Percentiles rank a stretch among this genome's conserved stretches.
phyloP scores from a whole-genome alignment of 805 yeast genomes.

The Starmerella ratchasimensis region DNA sequence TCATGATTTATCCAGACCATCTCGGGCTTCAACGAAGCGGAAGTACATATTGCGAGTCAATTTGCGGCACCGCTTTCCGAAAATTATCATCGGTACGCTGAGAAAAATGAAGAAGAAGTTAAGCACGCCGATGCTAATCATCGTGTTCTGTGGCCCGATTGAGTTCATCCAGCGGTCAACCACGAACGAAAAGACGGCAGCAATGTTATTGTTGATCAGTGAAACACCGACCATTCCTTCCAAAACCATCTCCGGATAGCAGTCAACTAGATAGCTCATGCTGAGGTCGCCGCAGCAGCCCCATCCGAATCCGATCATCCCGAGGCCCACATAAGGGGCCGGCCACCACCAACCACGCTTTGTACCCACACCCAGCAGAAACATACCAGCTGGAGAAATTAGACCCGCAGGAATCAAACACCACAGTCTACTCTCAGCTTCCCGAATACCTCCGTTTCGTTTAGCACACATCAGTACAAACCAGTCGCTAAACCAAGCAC shows the following conservation, averaged over 20 bases:
- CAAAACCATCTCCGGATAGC: constrained; percentile 40
- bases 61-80: constrained; percentile 30
- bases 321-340: constrained; percentile 41
- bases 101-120: constrained; percentile 32
- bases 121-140: constrained; percentile 39
- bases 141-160: constrained; percentile 42
- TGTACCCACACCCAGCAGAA: constrained; percentile 55
- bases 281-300: constrained; percentile 37
- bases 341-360: constrained; percentile 42
- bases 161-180: constrained; percentile 46
- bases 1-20: constrained; percentile 16
- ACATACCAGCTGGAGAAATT: constrained; percentile 41
- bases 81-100: constrained; percentile 31
- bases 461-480: constrained; percentile 36
- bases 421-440: constrained; percentile 48
- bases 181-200: constrained; percentile 38
- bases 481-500: constrained; percentile 41
- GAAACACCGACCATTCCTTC: constrained; percentile 46
- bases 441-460: constrained; percentile 37
- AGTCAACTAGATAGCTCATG: constrained; percentile 42
- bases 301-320: constrained; percentile 40
- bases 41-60: constrained; percentile 21
- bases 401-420: constrained; percentile 34
- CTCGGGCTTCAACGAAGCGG: constrained; percentile 22
- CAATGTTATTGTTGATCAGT: constrained; percentile 36